These are phyloP conservation scores for Platanus orientalis DNA, from an alignment of 164 flowering plant genomes.

Conservation along the genomic window DNA sequence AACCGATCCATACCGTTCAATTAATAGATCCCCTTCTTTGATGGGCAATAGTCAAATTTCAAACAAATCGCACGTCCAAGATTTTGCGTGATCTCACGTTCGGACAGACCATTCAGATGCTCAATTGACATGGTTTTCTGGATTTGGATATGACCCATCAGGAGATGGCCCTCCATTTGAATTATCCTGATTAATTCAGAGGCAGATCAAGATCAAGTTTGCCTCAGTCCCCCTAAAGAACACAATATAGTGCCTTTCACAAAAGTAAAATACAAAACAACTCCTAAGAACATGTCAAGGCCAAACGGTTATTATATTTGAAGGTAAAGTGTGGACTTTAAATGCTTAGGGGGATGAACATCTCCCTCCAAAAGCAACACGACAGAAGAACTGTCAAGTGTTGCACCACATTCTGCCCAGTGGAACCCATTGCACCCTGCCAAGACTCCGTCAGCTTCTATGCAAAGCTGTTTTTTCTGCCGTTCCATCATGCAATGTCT, in stretches of 20 bases:
- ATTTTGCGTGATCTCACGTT: background rate
- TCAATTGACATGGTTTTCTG: too few relatives aligned
- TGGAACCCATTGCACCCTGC: conserved; percentile 8
- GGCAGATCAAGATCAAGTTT: background rate
- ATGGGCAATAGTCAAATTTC: background rate
- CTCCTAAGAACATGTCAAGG: background rate
- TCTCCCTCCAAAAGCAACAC: conserved; percentile 10
- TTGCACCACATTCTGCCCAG: conserved; percentile 5
- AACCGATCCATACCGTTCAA: background rate
- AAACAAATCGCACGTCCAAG: background rate
- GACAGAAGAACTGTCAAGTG: conserved; percentile 4
- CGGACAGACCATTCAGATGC: background rate
- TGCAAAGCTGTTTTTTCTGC: conserved; percentile 12
- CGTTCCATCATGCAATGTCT: conserved; percentile 5
- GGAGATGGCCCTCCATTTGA: background rate
- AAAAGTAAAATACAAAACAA: background rate
- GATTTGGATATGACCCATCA: background rate
- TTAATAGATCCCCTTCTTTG: too few relatives aligned
- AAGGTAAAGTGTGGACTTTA: background rate
- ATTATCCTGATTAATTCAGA: background rate
- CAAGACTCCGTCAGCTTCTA: conserved; percentile 9
- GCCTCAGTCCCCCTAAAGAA: too few relatives aligned
- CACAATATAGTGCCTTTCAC: background rate
- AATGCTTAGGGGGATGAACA: conserved; percentile 3
- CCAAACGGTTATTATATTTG: background rate